Evolutionary conservation across 768 basidiomycete species (phyloP), one percentile per base, ranked within the genome.

Genomic region (Serendipita sp.): DNA sequence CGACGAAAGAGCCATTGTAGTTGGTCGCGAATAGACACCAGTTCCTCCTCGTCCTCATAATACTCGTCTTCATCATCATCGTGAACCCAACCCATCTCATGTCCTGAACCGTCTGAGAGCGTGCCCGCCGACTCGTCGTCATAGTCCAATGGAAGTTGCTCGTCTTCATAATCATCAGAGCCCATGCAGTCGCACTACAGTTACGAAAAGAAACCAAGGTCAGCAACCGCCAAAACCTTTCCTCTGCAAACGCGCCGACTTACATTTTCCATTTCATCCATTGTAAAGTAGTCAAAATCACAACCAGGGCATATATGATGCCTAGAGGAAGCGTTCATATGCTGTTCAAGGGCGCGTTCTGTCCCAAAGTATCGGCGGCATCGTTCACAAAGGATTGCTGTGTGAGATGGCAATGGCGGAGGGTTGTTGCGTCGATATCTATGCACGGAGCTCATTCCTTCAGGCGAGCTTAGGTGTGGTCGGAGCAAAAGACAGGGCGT

Each of bases 61-160:
- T 26, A 9, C 30, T 31, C 24, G 53, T 26, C 24, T 7, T 58
- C 24, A 24, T 26, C 17, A n/a, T 58, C 22, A 9, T 58, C 17
- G n/a, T 58, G 17, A n/a, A 22, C 22, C 53, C 53, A 58, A 22
- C 22, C 53, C 7, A 58, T 3, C 24, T n/a, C 45, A 17, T 28
- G 24, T 58, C 53, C 53, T n/a, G 20, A 20, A 50, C 31, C 53
- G 53, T 58, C 53, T 58, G 53, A 58, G 22, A 58, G 30, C 17
- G 53, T 58, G 9, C 53, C 53, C 3, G 53, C 53, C 31, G 53
- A 58, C n/a, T n/a, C 45, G 9, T 48, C 45, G 53, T 33, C n/a
- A 50, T 50, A 50, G 20, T 50, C 45, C 20, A 22, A 9, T 50
- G 45, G 28, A 7, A 50, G 17, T 5, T 50, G 20, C n/a, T 50